Evolutionary conservation across 768 basidiomycete genomes (phyloP).

Genomic region (Mycena maculata): DNA sequence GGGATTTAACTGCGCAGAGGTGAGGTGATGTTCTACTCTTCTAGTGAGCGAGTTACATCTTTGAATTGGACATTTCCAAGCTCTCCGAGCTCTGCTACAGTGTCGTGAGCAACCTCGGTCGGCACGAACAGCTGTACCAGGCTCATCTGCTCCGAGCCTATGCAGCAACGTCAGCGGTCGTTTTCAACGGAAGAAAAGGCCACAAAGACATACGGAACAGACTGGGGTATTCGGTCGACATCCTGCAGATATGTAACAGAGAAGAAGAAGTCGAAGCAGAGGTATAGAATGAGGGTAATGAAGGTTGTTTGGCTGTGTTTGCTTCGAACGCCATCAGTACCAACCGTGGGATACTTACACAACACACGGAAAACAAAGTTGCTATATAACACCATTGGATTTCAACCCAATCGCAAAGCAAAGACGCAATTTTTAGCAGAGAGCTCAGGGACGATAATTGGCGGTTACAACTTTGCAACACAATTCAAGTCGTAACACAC

Average conservation of each 20-base stretch:
- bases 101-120: slow-evolving; percentile 96
- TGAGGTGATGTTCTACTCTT: slow-evolving; percentile 5
- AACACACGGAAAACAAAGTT: too few species aligned
- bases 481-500: too few species aligned
- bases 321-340: too few species aligned
- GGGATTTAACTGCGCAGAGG: slow-evolving; percentile 80
- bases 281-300: slow-evolving; percentile 10
- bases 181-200: slow-evolving; percentile 7
- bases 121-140: slow-evolving; percentile 97
- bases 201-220: slow-evolving; percentile 74
- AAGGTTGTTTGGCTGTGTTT: too few species aligned
- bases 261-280: neutral
- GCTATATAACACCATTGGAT: too few species aligned
- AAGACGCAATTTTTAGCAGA: too few species aligned
- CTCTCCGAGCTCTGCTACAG: slow-evolving; percentile 94
- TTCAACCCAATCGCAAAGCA: too few species aligned
- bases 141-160: slow-evolving; percentile 98
- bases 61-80: slow-evolving; percentile 97
- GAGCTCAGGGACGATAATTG: too few species aligned
- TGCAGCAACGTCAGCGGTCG: slow-evolving; percentile 29
- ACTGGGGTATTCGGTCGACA: slow-evolving; percentile 87
- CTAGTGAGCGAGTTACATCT: slow-evolving; percentile 69
- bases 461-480: too few species aligned
- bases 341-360: too few species aligned
- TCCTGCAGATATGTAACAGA: slow-evolving; percentile 41